A percentile compares a stretch with the other conserved stretches of the same genome.
Evolutionary conservation across 2,329 filamentous ascomycete species (phyloP).

Genomic region (Cryphonectria naterciae): DNA sequence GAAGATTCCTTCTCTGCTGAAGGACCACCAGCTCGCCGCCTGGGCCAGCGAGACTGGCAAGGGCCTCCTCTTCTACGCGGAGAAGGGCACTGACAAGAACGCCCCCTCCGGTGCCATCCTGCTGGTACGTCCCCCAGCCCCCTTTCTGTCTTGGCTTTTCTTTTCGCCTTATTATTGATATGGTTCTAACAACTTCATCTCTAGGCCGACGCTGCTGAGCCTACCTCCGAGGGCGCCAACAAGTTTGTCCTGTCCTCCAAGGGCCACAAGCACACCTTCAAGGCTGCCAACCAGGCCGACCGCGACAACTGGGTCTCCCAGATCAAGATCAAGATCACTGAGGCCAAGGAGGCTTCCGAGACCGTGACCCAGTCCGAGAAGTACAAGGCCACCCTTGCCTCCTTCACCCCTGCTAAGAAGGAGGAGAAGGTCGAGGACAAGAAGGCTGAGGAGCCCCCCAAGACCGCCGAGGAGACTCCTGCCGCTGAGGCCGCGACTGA

Average conservation of each 20-base stretch:
- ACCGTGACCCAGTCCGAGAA: conserved; percentile 76
- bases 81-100: conserved; percentile 81
- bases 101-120: conserved; percentile 81
- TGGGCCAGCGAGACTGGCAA: conserved; percentile 95
- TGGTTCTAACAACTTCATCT: neutral
- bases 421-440: conserved; percentile 48
- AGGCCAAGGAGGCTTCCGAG: conserved; percentile 81
- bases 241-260: conserved; percentile 87
- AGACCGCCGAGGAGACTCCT: conserved; percentile 39
- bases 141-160: neutral
- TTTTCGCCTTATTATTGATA: no score
- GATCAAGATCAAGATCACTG: conserved; percentile 78
- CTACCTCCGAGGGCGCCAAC: conserved; percentile 73
- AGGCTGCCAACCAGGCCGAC: conserved; percentile 74
- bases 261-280: conserved; percentile 92
- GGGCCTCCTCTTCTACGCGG: conserved; percentile 89
- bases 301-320: conserved; percentile 92
- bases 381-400: conserved; percentile 86
- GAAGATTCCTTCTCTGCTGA: conserved; percentile 76
- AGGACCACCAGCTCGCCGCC: conserved; percentile 79
- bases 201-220: conserved; percentile 67
- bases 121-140: conserved; percentile 63
- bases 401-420: conserved; percentile 59
- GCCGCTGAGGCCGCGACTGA: conserved; percentile 39
- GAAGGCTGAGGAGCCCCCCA: conserved; percentile 41